Conservation (phyloP, 129 eudicot genomes). For the Flaveria linearis region DNA sequence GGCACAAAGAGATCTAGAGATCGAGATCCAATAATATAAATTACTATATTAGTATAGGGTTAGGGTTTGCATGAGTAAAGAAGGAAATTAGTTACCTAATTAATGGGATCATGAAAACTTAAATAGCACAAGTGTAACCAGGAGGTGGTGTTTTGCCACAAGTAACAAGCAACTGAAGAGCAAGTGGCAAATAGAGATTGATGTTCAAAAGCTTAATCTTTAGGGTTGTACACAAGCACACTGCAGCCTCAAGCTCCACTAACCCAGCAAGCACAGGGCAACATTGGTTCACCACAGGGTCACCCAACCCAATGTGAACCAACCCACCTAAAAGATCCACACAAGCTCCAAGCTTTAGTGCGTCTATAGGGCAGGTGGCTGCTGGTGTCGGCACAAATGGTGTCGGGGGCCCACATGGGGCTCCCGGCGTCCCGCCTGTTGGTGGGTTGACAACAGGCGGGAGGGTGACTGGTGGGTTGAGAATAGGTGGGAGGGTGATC, state of each 20-base stretch:
- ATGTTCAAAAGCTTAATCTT: constrained; percentile 72
- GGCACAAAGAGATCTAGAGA: neutral
- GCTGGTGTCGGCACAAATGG: constrained; percentile 25
- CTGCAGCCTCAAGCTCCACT: constrained; percentile 84
- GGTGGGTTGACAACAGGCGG: constrained; percentile 38
- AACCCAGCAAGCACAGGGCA: constrained; percentile 77
- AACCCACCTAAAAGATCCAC: constrained; percentile 90
- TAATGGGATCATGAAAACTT: constrained; percentile 30
- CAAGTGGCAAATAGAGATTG: constrained; percentile 63
- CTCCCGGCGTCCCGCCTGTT: constrained; percentile 35
- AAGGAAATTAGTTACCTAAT: constrained; percentile 21
- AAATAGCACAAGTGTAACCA: constrained; percentile 89
- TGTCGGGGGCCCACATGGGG: constrained; percentile 54
- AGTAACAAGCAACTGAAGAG: constrained; percentile 78
- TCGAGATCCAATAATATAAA: neutral
- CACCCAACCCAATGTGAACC: constrained; percentile 70
- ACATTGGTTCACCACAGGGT: constrained; percentile 66
- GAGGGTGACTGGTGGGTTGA: neutral
- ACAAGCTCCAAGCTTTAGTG: constrained; percentile 82
- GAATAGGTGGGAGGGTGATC: neutral
- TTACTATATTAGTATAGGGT: neutral
- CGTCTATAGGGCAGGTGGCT: constrained; percentile 63
- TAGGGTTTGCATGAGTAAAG: neutral
- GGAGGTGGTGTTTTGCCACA: constrained; percentile 91
- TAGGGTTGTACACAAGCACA: constrained; percentile 73